phyloP scores from a whole-genome alignment of 2,329 filamentous ascomycete species.

The Chrysoporthe austroafricana region DNA sequence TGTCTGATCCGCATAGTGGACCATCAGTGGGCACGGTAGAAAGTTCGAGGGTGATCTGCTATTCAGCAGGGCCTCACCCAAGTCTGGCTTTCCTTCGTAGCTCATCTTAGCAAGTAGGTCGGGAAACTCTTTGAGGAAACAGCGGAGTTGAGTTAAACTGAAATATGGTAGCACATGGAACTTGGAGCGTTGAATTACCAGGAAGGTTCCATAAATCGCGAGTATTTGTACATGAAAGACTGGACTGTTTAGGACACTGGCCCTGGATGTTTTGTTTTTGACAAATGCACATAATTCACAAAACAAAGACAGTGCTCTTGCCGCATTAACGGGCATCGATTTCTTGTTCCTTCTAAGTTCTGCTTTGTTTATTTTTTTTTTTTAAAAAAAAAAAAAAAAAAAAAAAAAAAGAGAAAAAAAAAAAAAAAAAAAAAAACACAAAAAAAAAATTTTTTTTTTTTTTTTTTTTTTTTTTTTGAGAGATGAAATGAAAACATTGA shows the following conservation, averaged over 20 bases:
- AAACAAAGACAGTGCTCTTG: background rate
- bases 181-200: background rate
- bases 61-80: slow-evolving; percentile 19
- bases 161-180: background rate
- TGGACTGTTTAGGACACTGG: background rate
- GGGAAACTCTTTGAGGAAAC: background rate
- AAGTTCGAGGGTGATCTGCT: slow-evolving; percentile 13
- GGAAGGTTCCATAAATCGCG: background rate
- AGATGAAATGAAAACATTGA: too few relatives aligned
- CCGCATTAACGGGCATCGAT: too few relatives aligned
- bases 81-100: too few relatives aligned
- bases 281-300: background rate
- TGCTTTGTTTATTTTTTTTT: too few relatives aligned
- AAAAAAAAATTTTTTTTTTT: too few relatives aligned
- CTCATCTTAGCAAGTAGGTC: background rate
- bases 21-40: slow-evolving; percentile 20
- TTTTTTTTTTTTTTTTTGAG: too few relatives aligned
- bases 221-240: background rate
- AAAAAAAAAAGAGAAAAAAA: too few relatives aligned
- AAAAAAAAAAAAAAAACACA: too few relatives aligned
- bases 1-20: slow-evolving; percentile 4
- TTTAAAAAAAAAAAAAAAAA: too few relatives aligned
- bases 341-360: too few relatives aligned
- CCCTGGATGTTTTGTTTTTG: background rate
- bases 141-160: background rate